A percentile compares a stretch with the other conserved stretches of the same genome.
phyloP scores from a whole-genome alignment of 2,329 filamentous ascomycete species.

The Tetracladium maxilliforme region DNA sequence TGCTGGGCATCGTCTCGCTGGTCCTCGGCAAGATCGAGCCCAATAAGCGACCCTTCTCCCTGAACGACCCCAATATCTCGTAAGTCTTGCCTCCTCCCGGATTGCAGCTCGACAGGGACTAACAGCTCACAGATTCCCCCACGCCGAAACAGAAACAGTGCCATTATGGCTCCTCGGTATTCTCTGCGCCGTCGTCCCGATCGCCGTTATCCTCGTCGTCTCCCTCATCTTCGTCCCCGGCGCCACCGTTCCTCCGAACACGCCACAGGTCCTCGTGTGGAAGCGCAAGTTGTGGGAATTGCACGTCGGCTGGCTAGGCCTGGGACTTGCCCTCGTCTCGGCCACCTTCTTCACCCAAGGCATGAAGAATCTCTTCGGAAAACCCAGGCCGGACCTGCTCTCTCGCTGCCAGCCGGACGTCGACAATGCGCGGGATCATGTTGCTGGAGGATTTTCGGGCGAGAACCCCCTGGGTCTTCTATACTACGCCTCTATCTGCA shows the following conservation, averaged over 20 bases:
- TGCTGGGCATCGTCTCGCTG: neutral
- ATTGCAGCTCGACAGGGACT: conserved; percentile 1
- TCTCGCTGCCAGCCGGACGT: conserved; percentile 66
- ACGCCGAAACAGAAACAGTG: conserved; percentile 56
- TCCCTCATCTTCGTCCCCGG: conserved; percentile 60
- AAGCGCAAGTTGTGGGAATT: conserved; percentile 81
- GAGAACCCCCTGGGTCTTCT: too few relatives aligned
- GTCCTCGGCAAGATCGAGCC: conserved; percentile 44
- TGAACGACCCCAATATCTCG: conserved; percentile 62
- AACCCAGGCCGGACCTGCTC: conserved; percentile 48
- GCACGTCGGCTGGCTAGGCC: conserved; percentile 72
- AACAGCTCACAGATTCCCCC: conserved; percentile 69
- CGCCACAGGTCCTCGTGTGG: conserved; percentile 54
- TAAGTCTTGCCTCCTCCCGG: too few relatives aligned
- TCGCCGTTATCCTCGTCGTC: conserved; percentile 51
- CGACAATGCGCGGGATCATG: conserved; percentile 38
- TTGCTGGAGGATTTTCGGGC: conserved; percentile 49
- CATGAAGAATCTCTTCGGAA: conserved; percentile 63
- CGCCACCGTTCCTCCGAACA: conserved; percentile 44
- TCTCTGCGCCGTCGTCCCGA: conserved; percentile 49
- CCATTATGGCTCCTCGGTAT: conserved; percentile 49
- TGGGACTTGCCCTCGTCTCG: conserved; percentile 56
- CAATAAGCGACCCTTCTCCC: conserved; percentile 56
- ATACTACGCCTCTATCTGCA: too few relatives aligned
- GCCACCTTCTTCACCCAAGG: conserved; percentile 73